A percentile compares a stretch with the other conserved stretches of the same genome.
phyloP scores from a whole-genome alignment of 1,284 basidiomycete genomes.

The Pascua sp. region DNA sequence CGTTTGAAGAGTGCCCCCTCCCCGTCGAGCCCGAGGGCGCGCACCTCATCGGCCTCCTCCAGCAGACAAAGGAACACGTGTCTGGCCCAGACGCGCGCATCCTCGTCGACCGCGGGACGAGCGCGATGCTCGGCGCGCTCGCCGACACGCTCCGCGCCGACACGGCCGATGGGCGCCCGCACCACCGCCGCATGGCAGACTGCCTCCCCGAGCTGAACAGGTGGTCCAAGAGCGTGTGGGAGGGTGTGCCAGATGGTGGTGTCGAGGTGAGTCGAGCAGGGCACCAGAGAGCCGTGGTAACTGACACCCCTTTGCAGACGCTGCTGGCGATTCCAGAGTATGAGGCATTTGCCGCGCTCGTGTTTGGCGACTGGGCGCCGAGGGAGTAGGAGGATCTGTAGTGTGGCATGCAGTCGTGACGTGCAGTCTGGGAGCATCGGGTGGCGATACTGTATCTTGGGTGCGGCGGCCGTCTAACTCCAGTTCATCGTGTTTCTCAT shows the following conservation, averaged over 20 bases:
- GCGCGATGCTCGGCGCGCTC: slow-evolving; percentile 29
- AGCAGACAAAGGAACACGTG: slow-evolving; percentile 39
- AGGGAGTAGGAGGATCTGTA: not conserved
- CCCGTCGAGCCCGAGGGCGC: slow-evolving; percentile 20
- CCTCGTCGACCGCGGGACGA: slow-evolving; percentile 39
- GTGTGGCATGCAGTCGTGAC: too few relatives aligned
- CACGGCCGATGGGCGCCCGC: not conserved
- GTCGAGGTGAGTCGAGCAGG: slow-evolving; percentile 36
- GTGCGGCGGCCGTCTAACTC: too few relatives aligned
- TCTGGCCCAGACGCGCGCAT: slow-evolving; percentile 38
- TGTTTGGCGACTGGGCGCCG: slow-evolving; percentile 49
- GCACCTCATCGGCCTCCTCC: slow-evolving; percentile 33
- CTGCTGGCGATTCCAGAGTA: slow-evolving; percentile 38
- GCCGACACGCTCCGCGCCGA: slow-evolving; percentile 19
- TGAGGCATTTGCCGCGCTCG: slow-evolving; percentile 45
- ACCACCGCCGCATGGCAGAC: slow-evolving; percentile 27
- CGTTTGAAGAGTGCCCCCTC: slow-evolving; percentile 16
- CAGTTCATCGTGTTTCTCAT: too few relatives aligned
- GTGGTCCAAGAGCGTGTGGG: slow-evolving; percentile 47
- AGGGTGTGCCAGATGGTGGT: slow-evolving; percentile 43
- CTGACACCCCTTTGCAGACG: slow-evolving; percentile 6
- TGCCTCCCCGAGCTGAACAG: slow-evolving; percentile 41
- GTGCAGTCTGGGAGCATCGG: too few relatives aligned
- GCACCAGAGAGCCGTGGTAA: not conserved
- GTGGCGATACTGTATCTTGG: too few relatives aligned